Evolutionary conservation across 2,329 filamentous ascomycete species (phyloP).

Genomic region (Pestalotiopsis fici): DNA sequence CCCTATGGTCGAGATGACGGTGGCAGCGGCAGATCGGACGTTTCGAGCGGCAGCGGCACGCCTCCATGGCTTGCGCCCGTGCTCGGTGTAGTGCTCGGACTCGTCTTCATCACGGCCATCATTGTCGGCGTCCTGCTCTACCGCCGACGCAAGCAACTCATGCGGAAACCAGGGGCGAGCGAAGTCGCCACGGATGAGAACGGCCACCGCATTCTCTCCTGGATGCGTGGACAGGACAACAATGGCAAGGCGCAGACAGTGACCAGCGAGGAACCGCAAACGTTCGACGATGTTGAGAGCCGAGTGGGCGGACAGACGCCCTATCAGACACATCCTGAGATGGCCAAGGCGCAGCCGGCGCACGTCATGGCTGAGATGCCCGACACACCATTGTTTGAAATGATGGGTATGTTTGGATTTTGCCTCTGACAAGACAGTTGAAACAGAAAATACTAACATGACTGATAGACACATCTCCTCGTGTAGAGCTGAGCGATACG

Average conservation of each 20-base stretch:
- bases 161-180: constrained; percentile 33
- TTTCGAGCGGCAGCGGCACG: constrained; percentile 30
- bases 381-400: constrained; percentile 45
- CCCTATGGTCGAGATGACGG: constrained; percentile 50
- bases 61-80: constrained; percentile 63
- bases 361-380: constrained; percentile 38
- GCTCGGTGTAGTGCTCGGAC: constrained; percentile 60
- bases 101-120: constrained; percentile 54
- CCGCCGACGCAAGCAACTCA: constrained; percentile 47
- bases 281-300: constrained; percentile 39
- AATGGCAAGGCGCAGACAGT: constrained; percentile 47
- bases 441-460: constrained; percentile 4
- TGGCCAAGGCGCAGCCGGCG: constrained; percentile 11
- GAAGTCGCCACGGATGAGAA: constrained; percentile 46
- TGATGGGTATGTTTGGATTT: constrained; percentile 41
- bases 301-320: constrained; percentile 18
- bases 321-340: constrained; percentile 11
- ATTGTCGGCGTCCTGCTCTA: constrained; percentile 54
- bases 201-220: constrained; percentile 48
- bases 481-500: constrained; percentile 46
- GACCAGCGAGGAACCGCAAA: constrained; percentile 40
- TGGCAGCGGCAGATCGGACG: constrained; percentile 28
- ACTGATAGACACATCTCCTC: constrained; percentile 42
- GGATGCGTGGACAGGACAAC: constrained; percentile 48
- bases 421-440: not conserved